Evolutionary conservation across 2,329 filamentous ascomycete species (phyloP).

Genomic region (Eurotiales sp.): DNA sequence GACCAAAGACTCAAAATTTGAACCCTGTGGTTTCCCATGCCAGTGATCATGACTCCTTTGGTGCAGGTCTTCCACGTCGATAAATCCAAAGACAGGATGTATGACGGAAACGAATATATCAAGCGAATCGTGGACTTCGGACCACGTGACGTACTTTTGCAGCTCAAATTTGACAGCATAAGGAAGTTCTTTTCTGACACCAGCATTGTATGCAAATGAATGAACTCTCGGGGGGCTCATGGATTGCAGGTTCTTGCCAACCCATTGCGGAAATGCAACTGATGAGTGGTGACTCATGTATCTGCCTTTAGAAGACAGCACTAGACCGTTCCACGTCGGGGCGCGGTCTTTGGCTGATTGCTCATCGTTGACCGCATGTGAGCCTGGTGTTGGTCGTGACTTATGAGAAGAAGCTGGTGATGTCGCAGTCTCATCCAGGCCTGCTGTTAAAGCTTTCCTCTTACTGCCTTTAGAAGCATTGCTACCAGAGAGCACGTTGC

Average conservation of each 20-base stretch:
- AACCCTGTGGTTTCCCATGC: conserved; percentile 21
- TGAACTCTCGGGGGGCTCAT: conserved; percentile 33
- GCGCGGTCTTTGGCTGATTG: conserved; percentile 1
- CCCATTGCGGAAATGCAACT: conserved; percentile 29
- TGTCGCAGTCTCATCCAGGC: conserved; percentile 3
- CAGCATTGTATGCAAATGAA: conserved; percentile 35
- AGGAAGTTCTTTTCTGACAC: conserved; percentile 27
- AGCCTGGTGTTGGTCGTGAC: neutral
- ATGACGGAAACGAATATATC: conserved; percentile 28
- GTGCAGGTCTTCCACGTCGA: conserved; percentile 25
- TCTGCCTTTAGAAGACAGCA: conserved; percentile 28
- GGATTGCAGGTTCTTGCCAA: conserved; percentile 30
- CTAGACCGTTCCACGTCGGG: conserved; percentile 19
- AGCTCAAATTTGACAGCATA: conserved; percentile 21
- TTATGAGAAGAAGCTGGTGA: neutral
- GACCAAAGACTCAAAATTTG: conserved; percentile 31
- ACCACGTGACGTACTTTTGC: conserved; percentile 22
- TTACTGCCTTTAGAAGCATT: neutral
- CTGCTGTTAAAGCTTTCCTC: conserved; percentile 3
- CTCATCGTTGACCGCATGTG: conserved; percentile 5
- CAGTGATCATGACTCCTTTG: conserved; percentile 27
- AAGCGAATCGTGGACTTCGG: conserved; percentile 23
- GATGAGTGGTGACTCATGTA: conserved; percentile 30
- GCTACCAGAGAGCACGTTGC: neutral
- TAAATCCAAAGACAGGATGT: conserved; percentile 30